Evolutionary conservation across 352 stramenopile species (phyloP).

Genomic region (Blastocystis sp.): DNA sequence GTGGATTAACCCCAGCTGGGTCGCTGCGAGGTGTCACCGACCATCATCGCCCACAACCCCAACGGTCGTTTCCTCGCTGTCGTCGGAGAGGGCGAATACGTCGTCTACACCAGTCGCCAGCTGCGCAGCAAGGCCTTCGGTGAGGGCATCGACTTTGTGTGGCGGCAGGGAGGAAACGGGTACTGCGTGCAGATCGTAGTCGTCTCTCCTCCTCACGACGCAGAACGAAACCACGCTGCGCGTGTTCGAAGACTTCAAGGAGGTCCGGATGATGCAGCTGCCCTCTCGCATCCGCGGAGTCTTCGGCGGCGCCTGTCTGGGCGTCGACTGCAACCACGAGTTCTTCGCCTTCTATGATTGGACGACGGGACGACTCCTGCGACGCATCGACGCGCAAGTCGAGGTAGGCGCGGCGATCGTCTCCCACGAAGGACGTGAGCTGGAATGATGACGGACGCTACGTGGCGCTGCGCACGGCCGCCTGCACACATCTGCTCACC

Average conservation of each 20-base stretch:
- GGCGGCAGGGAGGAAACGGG: slow-evolving; percentile 83
- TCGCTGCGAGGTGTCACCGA: slow-evolving; percentile 89
- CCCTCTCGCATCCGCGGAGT: slow-evolving; percentile 83
- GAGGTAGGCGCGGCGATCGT: background rate
- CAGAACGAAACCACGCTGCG: slow-evolving; percentile 86
- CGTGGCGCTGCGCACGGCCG: slow-evolving; percentile 82
- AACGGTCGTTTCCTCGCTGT: slow-evolving; percentile 95
- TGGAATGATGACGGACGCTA: slow-evolving; percentile 89
- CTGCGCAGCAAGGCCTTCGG: slow-evolving; percentile 81
- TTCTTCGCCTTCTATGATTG: slow-evolving; percentile 95
- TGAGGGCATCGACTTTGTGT: slow-evolving; percentile 90
- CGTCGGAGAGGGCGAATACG: slow-evolving; percentile 98
- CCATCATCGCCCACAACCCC: slow-evolving; percentile 91
- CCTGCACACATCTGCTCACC: slow-evolving; percentile 83
- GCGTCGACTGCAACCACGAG: slow-evolving; percentile 81
- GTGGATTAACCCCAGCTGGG: slow-evolving; percentile 70
- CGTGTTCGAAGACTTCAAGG: slow-evolving; percentile 98
- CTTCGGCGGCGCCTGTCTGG: slow-evolving; percentile 83
- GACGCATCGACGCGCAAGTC: slow-evolving; percentile 52
- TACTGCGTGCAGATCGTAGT: slow-evolving; percentile 64
- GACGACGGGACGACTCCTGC: slow-evolving; percentile 86
- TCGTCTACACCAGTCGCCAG: slow-evolving; percentile 96
- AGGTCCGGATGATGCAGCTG: slow-evolving; percentile 81
- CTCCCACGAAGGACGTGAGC: slow-evolving; percentile 74
- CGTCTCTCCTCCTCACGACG: background rate